A percentile compares a stretch with the other conserved stretches of the same genome.
These are phyloP conservation scores for Paradendryphiella salina DNA, from an alignment of 2,329 filamentous ascomycete genomes.

Conservation along the genomic window DNA sequence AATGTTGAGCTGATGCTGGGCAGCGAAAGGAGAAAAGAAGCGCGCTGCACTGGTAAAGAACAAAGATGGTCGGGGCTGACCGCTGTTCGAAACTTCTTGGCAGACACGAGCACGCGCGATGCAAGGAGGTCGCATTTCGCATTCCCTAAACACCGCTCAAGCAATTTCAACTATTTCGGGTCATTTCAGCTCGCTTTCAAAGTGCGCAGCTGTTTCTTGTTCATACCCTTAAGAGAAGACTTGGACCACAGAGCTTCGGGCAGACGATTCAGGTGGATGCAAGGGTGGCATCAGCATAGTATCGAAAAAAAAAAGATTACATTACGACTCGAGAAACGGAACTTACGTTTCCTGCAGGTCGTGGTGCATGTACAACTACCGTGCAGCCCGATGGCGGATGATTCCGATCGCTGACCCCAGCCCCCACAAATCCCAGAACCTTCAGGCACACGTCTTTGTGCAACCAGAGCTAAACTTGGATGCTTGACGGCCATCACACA, in stretches of 20 bases:
- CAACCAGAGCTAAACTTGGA: slow-evolving; percentile 6
- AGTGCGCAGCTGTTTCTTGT: too few species aligned
- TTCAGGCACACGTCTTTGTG: slow-evolving; percentile 11
- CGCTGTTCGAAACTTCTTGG: slow-evolving; percentile 12
- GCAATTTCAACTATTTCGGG: too few species aligned
- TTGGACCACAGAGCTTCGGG: too few species aligned
- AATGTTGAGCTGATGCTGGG: background rate
- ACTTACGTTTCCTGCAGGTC: background rate
- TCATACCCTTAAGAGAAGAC: too few species aligned
- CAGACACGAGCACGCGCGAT: slow-evolving; percentile 2
- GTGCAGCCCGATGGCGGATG: slow-evolving; percentile 4
- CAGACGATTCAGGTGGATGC: too few species aligned
- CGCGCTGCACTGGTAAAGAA: slow-evolving; percentile 5
- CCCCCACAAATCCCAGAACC: slow-evolving; percentile 15
- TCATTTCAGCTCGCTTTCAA: too few species aligned
- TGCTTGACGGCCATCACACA: slow-evolving; percentile 18
- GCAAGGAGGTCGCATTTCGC: background rate
- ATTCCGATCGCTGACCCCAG: slow-evolving; percentile 19
- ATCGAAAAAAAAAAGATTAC: too few species aligned
- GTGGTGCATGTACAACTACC: background rate
- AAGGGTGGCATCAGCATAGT: too few species aligned
- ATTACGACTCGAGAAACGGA: too few species aligned
- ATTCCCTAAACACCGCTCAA: too few species aligned
- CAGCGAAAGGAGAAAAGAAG: slow-evolving; percentile 5
- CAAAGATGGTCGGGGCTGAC: slow-evolving; percentile 16